phyloP scores from a whole-genome alignment of 768 basidiomycete genomes.

The Collybiopsis confluens region DNA sequence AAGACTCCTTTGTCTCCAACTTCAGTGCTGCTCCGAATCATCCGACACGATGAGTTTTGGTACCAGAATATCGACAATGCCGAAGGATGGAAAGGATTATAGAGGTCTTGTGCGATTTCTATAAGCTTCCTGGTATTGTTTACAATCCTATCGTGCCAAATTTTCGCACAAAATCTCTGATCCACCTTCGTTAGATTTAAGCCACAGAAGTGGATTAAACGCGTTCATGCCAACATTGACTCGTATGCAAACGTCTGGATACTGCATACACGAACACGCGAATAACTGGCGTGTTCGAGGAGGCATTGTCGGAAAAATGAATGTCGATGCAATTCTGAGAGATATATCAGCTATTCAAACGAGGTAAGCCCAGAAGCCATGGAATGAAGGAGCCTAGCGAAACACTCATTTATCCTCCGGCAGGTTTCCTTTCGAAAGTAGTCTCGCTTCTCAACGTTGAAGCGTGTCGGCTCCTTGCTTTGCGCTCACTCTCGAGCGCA shows the following conservation, averaged over 20 bases:
- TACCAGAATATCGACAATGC: neutral
- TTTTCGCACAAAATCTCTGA: too few species aligned
- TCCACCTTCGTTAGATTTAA: constrained; percentile 38
- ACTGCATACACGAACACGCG: constrained; percentile 38
- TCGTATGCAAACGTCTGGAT: constrained; percentile 47
- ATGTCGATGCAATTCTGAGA: constrained; percentile 52
- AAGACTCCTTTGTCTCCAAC: neutral
- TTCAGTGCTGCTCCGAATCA: neutral
- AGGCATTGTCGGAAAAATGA: constrained; percentile 60
- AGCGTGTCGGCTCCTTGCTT: constrained; percentile 45
- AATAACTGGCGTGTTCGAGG: constrained; percentile 47
- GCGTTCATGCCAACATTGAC: constrained; percentile 55
- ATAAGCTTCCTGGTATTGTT: constrained; percentile 53
- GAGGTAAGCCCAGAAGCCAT: constrained; percentile 32
- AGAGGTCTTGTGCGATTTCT: constrained; percentile 22
- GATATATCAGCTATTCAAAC: constrained; percentile 55
- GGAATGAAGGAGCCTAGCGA: neutral
- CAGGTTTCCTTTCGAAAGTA: constrained; percentile 56
- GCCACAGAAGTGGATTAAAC: constrained; percentile 57
- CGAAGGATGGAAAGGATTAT: neutral
- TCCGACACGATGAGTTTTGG: neutral
- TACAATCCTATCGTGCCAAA: too few species aligned
- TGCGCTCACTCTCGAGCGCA: constrained; percentile 52
- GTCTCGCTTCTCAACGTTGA: constrained; percentile 48
- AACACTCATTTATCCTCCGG: neutral